phyloP scores from a whole-genome alignment of 257 asterid genomes.

The Solanum dulcamara region DNA sequence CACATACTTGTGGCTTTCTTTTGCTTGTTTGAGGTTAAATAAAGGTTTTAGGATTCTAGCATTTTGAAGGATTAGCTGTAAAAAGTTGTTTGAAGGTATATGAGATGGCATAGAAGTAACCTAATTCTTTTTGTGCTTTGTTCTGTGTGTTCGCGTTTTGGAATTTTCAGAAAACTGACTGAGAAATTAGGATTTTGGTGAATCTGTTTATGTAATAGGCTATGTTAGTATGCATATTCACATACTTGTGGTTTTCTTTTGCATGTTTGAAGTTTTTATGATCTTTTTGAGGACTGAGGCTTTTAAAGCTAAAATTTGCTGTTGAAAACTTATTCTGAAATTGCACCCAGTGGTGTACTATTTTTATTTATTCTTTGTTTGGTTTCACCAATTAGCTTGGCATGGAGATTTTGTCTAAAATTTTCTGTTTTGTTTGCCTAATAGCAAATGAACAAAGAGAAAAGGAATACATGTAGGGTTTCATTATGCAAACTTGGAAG shows the following conservation, averaged over 20 bases:
- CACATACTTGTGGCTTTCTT: not conserved
- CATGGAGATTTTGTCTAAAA: not conserved
- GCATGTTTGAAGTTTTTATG: not conserved
- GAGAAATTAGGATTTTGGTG: not conserved
- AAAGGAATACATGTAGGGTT: not conserved
- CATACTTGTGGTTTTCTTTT: not conserved
- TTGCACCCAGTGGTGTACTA: not conserved
- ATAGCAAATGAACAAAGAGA: not conserved
- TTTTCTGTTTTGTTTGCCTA: not conserved
- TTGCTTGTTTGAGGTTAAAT: not conserved
- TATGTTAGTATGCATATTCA: not conserved
- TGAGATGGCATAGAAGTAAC: not conserved
- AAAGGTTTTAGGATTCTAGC: not conserved
- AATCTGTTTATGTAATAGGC: not conserved
- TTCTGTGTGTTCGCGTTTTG: not conserved
- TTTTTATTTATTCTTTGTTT: not conserved
- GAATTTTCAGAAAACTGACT: not conserved
- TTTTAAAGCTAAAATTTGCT: not conserved
- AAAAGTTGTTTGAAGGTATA: not conserved
- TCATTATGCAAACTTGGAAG: not conserved
- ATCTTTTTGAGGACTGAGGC: not conserved
- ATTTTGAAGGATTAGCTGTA: not conserved
- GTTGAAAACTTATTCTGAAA: not conserved
- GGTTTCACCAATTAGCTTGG: not conserved
- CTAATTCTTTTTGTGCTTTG: not conserved